Evolutionary conservation across 2,329 filamentous ascomycete genomes (phyloP).

Genomic region (Teratosphaeria nubilosa): DNA sequence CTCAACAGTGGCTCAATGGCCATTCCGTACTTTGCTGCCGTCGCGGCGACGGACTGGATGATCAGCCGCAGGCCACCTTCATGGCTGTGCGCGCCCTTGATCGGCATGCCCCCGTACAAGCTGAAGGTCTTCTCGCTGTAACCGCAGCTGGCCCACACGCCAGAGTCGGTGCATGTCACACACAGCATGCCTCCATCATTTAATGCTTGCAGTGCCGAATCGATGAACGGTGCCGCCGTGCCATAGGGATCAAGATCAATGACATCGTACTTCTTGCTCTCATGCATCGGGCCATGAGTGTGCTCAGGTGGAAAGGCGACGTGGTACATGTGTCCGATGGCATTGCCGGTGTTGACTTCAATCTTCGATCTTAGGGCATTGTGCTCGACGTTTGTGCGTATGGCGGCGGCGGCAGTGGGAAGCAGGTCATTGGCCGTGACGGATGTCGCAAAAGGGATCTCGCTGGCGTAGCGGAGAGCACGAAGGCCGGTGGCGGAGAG

Average conservation of each 20-base stretch:
- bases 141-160: conserved; percentile 85
- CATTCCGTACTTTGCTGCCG: conserved; percentile 76
- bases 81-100: conserved; percentile 78
- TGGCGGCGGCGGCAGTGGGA: conserved; percentile 42
- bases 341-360: conserved; percentile 66
- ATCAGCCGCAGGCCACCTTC: conserved; percentile 84
- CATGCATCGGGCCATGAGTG: conserved; percentile 28
- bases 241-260: conserved; percentile 96
- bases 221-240: conserved; percentile 83
- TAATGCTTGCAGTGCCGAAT: conserved; percentile 78
- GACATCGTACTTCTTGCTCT: conserved; percentile 62
- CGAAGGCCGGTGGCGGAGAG: conserved; percentile 88
- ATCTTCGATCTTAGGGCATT: conserved; percentile 67
- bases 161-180: conserved; percentile 93
- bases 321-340: conserved; percentile 83
- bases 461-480: conserved; percentile 81
- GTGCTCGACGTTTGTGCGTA: conserved; percentile 73
- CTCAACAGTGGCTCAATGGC: conserved; percentile 84
- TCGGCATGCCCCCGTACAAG: conserved; percentile 80
- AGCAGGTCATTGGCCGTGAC: conserved; percentile 78
- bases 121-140: conserved; percentile 92
- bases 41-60: conserved; percentile 66
- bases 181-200: conserved; percentile 84
- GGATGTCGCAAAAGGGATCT: conserved; percentile 51
- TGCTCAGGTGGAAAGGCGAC: conserved; percentile 23